Evolutionary conservation across 441 rosid species (phyloP), one percentile per base, ranked within the genome.

Genomic region (Gossypium laxum): DNA sequence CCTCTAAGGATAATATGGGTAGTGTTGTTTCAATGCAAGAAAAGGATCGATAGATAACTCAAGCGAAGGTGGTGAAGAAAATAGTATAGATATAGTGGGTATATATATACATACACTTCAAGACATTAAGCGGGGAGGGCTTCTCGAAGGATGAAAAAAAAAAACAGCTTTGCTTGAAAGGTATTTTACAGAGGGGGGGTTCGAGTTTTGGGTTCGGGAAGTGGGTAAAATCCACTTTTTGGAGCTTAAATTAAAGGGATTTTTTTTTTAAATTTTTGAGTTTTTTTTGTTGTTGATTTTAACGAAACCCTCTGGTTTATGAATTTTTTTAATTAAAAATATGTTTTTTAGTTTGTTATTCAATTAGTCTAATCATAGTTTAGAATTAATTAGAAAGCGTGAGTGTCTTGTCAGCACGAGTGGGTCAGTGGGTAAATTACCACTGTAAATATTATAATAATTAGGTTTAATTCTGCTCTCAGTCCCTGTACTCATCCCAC

Each of bases 381-480:
- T 60, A 63, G 43, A 17, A 64, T 71, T 63, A 22, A 70, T 17
- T 38, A 45, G 59, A 43, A 70, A 60, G 90, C 80, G 79, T 80
- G 83, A 75, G 58, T 71, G 82, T 75, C 73, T 81, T 76, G 80
- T 76, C 80, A 83, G 86, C 91, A 87, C 89, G 92, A 83, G 88
- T 71, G 89, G 87, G 77, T 76, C 86, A 28, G 5, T 28, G 32
- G 32, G 32, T 28, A 28, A 28, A 28, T 28, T 28, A 28, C 32
- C 5, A 28, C 5, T 28, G 1, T 28, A 26, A 26, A 26, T 26
- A 26, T 26, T 26, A 26, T 26, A 26, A 3, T 26, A 26, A 28
- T 28, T 28, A 28, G 32, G 32, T 28, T 28, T 28, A 28, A 28
- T 28, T 28, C 0, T 28, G 32, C 0, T 28, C 32, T 28, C 32